These are phyloP conservation scores for Piper betle DNA, from an alignment of 164 flowering plant genomes.

Conservation along the genomic window DNA sequence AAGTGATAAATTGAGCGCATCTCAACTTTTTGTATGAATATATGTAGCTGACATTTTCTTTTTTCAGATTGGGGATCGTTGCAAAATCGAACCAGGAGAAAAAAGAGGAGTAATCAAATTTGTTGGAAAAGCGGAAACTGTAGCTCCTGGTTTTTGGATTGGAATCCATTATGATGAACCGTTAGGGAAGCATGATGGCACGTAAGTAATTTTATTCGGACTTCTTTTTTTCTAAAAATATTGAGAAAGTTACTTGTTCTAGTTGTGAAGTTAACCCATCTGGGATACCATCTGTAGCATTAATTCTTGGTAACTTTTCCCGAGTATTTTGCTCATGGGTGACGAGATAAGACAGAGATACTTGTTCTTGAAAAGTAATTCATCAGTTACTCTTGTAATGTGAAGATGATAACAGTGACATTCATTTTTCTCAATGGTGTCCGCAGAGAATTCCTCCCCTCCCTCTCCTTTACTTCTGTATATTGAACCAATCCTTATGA, in stretches of 20 bases:
- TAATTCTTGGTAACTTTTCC: too few species aligned
- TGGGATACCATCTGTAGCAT: too few species aligned
- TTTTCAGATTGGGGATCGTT: conserved; percentile 78
- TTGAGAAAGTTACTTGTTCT: too few species aligned
- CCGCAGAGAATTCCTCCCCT: not conserved
- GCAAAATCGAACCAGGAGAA: conserved; percentile 88
- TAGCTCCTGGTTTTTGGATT: conserved; percentile 91
- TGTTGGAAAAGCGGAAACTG: conserved; percentile 65
- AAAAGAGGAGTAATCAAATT: conserved; percentile 84
- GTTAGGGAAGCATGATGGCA: conserved; percentile 90
- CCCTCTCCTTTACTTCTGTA: not conserved
- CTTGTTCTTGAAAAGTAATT: too few species aligned
- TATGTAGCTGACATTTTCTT: conserved; percentile 1
- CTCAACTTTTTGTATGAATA: not conserved
- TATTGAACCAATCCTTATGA: not conserved
- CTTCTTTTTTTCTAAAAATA: not conserved
- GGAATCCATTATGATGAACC: conserved; percentile 97
- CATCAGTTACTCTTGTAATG: too few species aligned
- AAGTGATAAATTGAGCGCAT: not conserved
- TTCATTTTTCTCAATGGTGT: not conserved
- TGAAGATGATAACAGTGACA: not conserved
- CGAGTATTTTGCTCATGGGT: too few species aligned
- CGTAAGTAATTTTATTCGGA: conserved; percentile 25
- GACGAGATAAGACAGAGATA: too few species aligned
- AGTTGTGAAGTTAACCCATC: too few species aligned